phyloP scores from a whole-genome alignment of 2,329 filamentous ascomycete genomes.

The Pseudophaeomoniella oleicola region DNA sequence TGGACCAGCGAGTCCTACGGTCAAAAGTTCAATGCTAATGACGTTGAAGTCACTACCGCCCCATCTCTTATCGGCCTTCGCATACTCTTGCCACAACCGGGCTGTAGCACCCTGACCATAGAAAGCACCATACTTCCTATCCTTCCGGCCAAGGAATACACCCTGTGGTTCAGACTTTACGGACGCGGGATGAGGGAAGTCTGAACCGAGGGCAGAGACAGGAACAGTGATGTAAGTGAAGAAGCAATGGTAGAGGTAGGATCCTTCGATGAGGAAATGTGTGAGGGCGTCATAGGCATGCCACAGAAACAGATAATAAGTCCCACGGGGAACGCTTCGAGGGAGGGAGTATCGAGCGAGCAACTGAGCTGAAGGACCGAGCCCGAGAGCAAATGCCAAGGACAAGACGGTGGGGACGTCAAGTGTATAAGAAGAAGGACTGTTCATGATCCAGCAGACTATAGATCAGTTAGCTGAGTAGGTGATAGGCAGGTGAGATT shows the following conservation, averaged over 20 bases:
- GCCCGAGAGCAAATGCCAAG: conserved; percentile 36
- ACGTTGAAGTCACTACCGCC: conserved; percentile 43
- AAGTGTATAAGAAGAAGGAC: conserved; percentile 17
- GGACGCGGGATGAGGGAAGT: conserved; percentile 13
- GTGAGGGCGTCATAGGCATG: conserved; percentile 85
- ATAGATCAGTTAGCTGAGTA: too few relatives aligned
- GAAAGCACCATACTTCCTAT: conserved; percentile 42
- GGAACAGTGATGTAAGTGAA: conserved; percentile 43
- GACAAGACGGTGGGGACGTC: conserved; percentile 36
- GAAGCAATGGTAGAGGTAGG: conserved; percentile 89
- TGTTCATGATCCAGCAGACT: too few relatives aligned
- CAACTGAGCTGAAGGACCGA: conserved; percentile 38
- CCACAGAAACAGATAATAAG: conserved; percentile 65
- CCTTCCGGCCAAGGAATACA: conserved; percentile 1
- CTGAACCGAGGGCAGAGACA: conserved; percentile 4
- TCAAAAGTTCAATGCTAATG: conserved; percentile 45
- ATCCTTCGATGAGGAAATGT: conserved; percentile 81
- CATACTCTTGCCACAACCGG: conserved; percentile 51
- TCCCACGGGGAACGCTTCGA: conserved; percentile 38
- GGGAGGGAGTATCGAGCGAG: conserved; percentile 38
- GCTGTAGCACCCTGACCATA: conserved; percentile 40
- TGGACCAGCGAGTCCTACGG: conserved; percentile 44
- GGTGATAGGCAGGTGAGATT: too few relatives aligned
- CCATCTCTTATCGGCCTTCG: conserved; percentile 49
- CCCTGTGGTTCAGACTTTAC: conserved; percentile 3